phyloP scores from a whole-genome alignment of 108 stramenopile species.

The Cyclotella choctawhatcheeana region DNA sequence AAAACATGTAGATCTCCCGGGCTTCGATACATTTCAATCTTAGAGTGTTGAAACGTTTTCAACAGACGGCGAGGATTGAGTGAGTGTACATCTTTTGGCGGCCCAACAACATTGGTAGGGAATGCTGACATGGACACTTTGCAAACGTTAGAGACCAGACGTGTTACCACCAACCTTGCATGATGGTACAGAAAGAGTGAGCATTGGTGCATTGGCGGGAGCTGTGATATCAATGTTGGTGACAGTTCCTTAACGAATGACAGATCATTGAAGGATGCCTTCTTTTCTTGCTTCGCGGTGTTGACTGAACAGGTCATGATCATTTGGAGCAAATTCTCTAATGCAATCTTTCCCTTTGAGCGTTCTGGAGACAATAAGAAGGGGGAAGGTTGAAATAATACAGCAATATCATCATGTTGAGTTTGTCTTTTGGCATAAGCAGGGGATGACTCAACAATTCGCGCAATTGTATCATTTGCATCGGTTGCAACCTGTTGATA shows the following conservation, averaged over 20 bases:
- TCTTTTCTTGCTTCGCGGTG: background rate
- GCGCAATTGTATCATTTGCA: conserved; percentile 31
- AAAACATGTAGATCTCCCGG: conserved; percentile 29
- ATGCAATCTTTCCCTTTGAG: conserved; percentile 7
- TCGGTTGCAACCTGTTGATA: conserved; percentile 27
- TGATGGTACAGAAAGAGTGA: conserved; percentile 35
- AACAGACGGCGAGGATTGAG: conserved; percentile 33
- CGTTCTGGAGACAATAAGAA: conserved; percentile 19
- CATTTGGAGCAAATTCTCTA: conserved; percentile 6
- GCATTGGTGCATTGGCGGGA: conserved; percentile 13
- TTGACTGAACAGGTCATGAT: background rate
- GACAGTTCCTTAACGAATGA: conserved; percentile 9
- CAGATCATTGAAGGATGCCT: conserved; percentile 14
- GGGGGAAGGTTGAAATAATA: conserved; percentile 35
- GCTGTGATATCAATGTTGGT: conserved; percentile 1
- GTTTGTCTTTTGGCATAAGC: conserved; percentile 3
- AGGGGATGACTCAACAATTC: conserved; percentile 31
- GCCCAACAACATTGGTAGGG: background rate
- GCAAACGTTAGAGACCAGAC: conserved; percentile 28
- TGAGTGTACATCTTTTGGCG: conserved; percentile 33
- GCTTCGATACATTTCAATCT: conserved; percentile 41
- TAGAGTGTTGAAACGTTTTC: conserved; percentile 34
- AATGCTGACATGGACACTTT: conserved; percentile 20
- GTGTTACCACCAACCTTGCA: conserved; percentile 35
- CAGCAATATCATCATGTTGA: conserved; percentile 46